phyloP scores from a whole-genome alignment of 2,329 filamentous ascomycete genomes.

The Sporothrix variecibatus region DNA sequence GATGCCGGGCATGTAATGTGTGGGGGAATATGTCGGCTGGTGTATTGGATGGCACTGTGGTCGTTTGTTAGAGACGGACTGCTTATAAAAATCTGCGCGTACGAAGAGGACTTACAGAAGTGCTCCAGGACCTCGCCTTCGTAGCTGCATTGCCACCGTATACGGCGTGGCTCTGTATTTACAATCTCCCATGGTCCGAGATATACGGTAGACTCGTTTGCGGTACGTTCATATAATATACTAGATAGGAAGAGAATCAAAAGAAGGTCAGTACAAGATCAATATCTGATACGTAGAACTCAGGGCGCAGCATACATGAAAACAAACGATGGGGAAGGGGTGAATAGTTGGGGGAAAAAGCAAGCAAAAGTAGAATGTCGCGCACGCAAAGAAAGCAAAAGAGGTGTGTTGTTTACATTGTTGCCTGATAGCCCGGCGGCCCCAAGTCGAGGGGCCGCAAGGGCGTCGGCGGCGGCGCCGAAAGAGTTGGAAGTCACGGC shows the following conservation, averaged over 20 bases:
- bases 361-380: constrained; percentile 13
- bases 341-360: not conserved
- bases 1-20: constrained; percentile 53
- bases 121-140: constrained; percentile 55
- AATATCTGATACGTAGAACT: not conserved
- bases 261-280: not conserved
- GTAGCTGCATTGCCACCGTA: constrained; percentile 57
- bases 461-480: constrained; percentile 43
- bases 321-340: not conserved
- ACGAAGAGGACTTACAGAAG: constrained; percentile 43
- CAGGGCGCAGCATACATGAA: not conserved
- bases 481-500: constrained; percentile 45
- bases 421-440: constrained; percentile 56
- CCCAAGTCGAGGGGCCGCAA: constrained; percentile 53
- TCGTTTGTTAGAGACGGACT: not conserved
- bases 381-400: constrained; percentile 30
- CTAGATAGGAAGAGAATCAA: constrained; percentile 36
- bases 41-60: constrained; percentile 48
- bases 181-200: constrained; percentile 57
- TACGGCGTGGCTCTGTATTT: constrained; percentile 49
- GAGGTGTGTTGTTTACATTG: constrained; percentile 46
- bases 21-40: constrained; percentile 50
- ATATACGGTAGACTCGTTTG: constrained; percentile 52
- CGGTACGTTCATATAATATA: constrained; percentile 53
- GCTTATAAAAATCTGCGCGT: not conserved